These are phyloP conservation scores for Umbelopsis isabellina DNA, from an alignment of 192 early-diverging fungal species.

Conservation along the genomic window DNA sequence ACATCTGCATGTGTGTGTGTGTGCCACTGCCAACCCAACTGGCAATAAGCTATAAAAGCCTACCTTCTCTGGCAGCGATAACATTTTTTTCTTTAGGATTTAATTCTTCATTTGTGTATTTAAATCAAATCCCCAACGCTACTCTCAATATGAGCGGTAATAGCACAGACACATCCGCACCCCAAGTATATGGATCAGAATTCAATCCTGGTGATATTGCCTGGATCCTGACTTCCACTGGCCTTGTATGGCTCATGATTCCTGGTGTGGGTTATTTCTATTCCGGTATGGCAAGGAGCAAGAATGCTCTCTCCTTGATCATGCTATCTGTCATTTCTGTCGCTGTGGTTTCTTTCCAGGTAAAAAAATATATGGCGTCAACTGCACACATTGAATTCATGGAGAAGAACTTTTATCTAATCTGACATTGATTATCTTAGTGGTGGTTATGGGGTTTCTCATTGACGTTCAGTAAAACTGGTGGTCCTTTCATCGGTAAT, in stretches of 20 bases:
- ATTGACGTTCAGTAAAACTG: conserved; percentile 83
- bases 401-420: background rate
- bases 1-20: background rate
- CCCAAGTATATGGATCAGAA: background rate
- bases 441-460: conserved; percentile 94
- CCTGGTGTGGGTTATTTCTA: conserved; percentile 97
- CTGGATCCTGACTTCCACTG: conserved; percentile 71
- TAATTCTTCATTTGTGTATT: background rate
- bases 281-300: conserved; percentile 89
- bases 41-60: background rate
- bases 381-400: background rate
- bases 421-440: conserved; percentile 33
- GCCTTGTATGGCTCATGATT: conserved; percentile 92
- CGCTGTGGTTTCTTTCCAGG: conserved; percentile 85
- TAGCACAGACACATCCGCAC: background rate
- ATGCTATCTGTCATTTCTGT: conserved; percentile 81
- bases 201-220: conserved; percentile 58
- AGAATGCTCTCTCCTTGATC: conserved; percentile 91
- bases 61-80: background rate
- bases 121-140: background rate
- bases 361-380: conserved; percentile 31
- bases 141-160: background rate
- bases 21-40: background rate
- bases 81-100: background rate
- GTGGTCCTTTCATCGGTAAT: conserved; percentile 79